Percentiles rank a stretch among this genome's conserved stretches.
Conservation (phyloP, 108 stramenopile species). For the Nitzschia palea region DNA sequence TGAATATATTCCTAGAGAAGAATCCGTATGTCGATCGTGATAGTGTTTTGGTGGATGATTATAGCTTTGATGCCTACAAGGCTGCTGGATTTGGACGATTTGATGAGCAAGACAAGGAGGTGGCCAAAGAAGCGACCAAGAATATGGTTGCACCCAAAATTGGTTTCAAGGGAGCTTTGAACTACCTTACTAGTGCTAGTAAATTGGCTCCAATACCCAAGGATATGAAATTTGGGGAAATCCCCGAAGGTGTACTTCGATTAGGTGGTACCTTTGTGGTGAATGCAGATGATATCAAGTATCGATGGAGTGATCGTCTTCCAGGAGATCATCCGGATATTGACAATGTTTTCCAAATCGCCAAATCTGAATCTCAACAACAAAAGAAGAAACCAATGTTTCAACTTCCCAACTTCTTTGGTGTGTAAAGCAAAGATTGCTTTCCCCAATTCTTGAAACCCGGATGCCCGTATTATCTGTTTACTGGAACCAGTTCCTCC, state of each 20-base stretch:
- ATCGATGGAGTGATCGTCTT: conserved; percentile 76
- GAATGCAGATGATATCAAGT: conserved; percentile 61
- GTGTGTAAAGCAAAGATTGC: too few relatives aligned
- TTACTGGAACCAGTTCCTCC: too few relatives aligned
- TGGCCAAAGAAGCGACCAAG: conserved; percentile 51
- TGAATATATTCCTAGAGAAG: conserved; percentile 66
- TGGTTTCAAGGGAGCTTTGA: conserved; percentile 40
- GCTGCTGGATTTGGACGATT: conserved; percentile 59
- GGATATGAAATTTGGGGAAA: conserved; percentile 68
- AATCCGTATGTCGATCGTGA: conserved; percentile 60
- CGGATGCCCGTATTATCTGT: too few relatives aligned
- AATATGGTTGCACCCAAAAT: conserved; percentile 63
- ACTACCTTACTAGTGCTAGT: conserved; percentile 54
- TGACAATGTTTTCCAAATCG: conserved; percentile 49
- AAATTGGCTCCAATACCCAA: conserved; percentile 69
- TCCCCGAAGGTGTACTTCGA: conserved; percentile 81
- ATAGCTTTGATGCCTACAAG: conserved; percentile 68
- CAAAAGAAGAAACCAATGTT: conserved; percentile 1
- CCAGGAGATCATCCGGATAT: conserved; percentile 85
- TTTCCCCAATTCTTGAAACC: too few relatives aligned
- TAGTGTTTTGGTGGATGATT: conserved; percentile 71
- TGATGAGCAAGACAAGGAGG: conserved; percentile 48
- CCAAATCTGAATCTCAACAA: conserved; percentile 37
- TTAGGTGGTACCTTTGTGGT: conserved; percentile 88
- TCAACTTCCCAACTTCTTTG: not conserved